Conservation (phyloP, 345 rosid genomes). For the Ceriops zippeliana region DNA sequence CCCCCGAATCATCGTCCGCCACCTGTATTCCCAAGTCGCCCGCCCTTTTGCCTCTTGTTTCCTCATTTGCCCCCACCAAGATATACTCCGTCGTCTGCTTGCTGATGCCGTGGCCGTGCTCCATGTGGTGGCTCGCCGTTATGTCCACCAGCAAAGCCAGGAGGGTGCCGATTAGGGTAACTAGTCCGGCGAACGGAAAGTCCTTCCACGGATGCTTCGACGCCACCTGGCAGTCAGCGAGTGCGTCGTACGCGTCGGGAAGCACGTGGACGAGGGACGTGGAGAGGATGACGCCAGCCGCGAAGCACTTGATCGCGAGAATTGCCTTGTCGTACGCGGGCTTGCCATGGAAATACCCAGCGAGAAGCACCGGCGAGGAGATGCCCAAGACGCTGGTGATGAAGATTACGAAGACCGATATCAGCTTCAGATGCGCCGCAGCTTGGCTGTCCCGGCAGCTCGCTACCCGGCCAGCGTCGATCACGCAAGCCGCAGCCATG, state of each 20-base stretch:
- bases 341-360: constrained; percentile 71
- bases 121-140: constrained; percentile 80
- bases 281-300: constrained; percentile 93
- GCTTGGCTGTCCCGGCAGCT: constrained; percentile 59
- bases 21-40: constrained; percentile 25
- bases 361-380: constrained; percentile 61
- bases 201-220: constrained; percentile 81
- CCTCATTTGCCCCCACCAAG: constrained; percentile 43
- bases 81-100: constrained; percentile 25
- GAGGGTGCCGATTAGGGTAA: constrained; percentile 63
- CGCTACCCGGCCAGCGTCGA: constrained; percentile 47
- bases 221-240: constrained; percentile 70
- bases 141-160: constrained; percentile 72
- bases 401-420: constrained; percentile 60
- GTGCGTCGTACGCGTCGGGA: constrained; percentile 76
- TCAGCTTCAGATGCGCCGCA: constrained; percentile 64
- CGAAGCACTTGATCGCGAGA: constrained; percentile 79
- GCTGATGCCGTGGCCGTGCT: constrained; percentile 32
- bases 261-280: constrained; percentile 91
- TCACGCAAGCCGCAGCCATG: constrained; percentile 47
- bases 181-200: constrained; percentile 81
- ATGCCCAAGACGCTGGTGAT: constrained; percentile 70
- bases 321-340: constrained; percentile 70
- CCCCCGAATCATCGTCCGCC: constrained; percentile 26
- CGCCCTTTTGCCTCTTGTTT: constrained; percentile 23